Base-by-base conservation (phyloP, 2,329 filamentous ascomycete species). In the Hypomyces rosellus region DNA sequence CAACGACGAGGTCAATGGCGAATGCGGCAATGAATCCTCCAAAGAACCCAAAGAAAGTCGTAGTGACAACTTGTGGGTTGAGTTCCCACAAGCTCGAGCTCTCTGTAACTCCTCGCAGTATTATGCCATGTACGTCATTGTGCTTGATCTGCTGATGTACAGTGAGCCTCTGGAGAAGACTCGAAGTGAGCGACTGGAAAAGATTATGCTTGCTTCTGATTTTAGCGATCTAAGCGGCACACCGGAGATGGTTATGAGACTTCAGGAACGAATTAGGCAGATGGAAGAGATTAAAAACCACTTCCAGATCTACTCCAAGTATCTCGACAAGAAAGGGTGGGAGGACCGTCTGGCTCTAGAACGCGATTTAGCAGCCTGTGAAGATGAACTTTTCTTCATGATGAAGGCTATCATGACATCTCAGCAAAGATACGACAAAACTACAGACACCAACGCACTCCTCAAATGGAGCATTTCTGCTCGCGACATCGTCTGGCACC, bases 351-450 rank as follows among this genome's bases (percentile, higher is more conserved):
- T 96, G 52, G 73, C 85, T n/a, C 78, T 99, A 40, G 93, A 99
- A 64, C 85, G 88, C 46, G 93, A 99, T 64, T 74, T 99, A 46
- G 82, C 89, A 9, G 83, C 83, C 16, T 96, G 89, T 62, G 93
- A 97, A 66, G 93, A 99, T 61, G 95, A 99, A 67, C 72, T 99
- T 8, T 99, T 99, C 76, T 99, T 99, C 72, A 88, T 99, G 75
- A 97, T 99, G 93, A 97, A 99, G 63, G 95, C 93, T 37, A 99
- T 99, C 65, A 99, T 93, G 1, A 95, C 90, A 3, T 95, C 92
- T 5, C 93, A 99, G 68, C 80, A 90, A 53, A 93, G 91, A 64
- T 84, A 83, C 55, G 89, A 95, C 80, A 59, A 61, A 43, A 75
- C 82, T 45, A 81, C 83, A 6, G 81, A 89, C 55, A 86, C 84